Conservation (phyloP, 106 monocot genomes). For the Allium sativum region DNA sequence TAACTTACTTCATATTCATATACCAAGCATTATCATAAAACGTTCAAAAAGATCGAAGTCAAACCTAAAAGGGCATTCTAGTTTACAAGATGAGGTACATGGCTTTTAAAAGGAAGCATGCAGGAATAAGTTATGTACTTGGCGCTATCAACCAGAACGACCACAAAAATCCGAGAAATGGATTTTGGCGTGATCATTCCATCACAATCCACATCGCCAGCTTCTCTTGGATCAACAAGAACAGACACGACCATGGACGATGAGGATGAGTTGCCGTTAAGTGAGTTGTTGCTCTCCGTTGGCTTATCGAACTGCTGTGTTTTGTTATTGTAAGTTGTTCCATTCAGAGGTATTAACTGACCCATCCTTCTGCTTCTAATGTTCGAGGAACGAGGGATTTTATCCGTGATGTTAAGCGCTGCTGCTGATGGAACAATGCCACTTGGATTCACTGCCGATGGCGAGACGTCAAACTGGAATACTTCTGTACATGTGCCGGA, state of each 20-base stretch:
- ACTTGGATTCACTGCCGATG: conserved; percentile 13
- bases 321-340: conserved; percentile 25
- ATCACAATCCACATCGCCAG: conserved; percentile 41
- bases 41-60: background rate
- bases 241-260: conserved; percentile 68
- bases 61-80: conserved; percentile 1
- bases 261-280: conserved; percentile 13
- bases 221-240: conserved; percentile 77
- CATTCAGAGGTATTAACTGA: conserved; percentile 37
- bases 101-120: conserved; percentile 44
- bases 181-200: conserved; percentile 43
- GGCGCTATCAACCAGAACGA: conserved; percentile 54
- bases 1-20: too few relatives aligned
- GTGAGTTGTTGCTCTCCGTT: conserved; percentile 19
- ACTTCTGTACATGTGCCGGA: conserved; percentile 98
- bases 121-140: conserved; percentile 75
- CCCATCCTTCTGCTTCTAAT: conserved; percentile 55
- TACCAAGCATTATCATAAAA: too few relatives aligned
- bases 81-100: conserved; percentile 46
- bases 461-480: conserved; percentile 74
- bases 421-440: conserved; percentile 48
- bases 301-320: conserved; percentile 22
- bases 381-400: conserved; percentile 18
- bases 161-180: conserved; percentile 59
- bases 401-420: conserved; percentile 20